Evolutionary conservation across 2,329 filamentous ascomycete genomes (phyloP), one percentile per base, ranked within the genome.

Genomic region (Aspergillus sergii): DNA sequence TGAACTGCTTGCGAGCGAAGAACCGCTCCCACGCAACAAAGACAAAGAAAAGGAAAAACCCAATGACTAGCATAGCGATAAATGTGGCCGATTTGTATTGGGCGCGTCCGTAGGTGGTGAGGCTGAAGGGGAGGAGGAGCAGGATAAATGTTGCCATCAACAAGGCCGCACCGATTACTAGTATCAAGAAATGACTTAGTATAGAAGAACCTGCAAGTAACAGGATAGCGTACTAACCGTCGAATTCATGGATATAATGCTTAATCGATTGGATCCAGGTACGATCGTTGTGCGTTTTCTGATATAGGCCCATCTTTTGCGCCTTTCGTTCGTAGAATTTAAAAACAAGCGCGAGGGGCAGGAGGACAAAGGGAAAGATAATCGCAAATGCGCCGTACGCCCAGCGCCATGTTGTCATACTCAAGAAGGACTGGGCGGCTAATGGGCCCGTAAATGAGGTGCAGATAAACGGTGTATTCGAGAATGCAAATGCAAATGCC

Each of bases 381-480:
- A 91, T 86, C 46, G 83, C 80, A 71, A 89, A 90, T 32, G 81
- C 78, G 21, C 87, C 88, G 70, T 86, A 90, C 1, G 80, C 87
- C 88, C 88, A 91, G 30, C 86, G 83, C 83, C 85, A 90, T 34
- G 81, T 84, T 12, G 82, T 79, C 0, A 80, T 79, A 0, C 76
- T 69, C 19, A 86, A 73, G 69, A 78, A 78, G 63, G 88, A 85
- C 1, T 80, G 75, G 19, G 83, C 84, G 30, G 87, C 82, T 51
- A 80, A 78, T 0, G 85, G 81, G 3, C 85, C 83, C 39, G 85
- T 81, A 72, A 85, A 85, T 0, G 80, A 90, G 0, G 86, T 85
- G 30, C 86, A 88, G 69, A 86, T 84, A 63, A 91, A 89, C 0
- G 89, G 88, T 0, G 87, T 88, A 26, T 77, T 81, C 30, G 84